phyloP scores from a whole-genome alignment of 805 yeast species.

The Jamesozyma rosinii region DNA sequence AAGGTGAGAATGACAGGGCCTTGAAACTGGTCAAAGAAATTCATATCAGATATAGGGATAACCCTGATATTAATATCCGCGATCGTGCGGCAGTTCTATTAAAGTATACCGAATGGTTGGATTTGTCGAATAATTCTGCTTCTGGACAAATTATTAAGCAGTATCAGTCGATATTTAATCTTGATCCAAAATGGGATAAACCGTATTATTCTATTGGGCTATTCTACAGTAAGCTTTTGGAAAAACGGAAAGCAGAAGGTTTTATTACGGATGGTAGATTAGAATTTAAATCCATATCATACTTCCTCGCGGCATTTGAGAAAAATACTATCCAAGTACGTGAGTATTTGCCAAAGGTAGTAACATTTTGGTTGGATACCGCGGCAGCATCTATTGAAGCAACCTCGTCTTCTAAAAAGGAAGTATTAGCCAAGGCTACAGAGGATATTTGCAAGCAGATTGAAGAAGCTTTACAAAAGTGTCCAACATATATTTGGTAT shows the following conservation, averaged over 20 bases:
- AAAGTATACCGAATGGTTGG: constrained; percentile 82
- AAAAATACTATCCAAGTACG: constrained; percentile 50
- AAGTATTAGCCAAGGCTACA: constrained; percentile 29
- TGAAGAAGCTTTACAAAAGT: constrained; percentile 33
- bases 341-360: constrained; percentile 83
- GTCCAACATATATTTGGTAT: constrained; percentile 63
- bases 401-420: constrained; percentile 21
- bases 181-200: constrained; percentile 59
- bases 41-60: constrained; percentile 14
- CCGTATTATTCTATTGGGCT: constrained; percentile 74
- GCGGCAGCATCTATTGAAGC: constrained; percentile 29
- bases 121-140: constrained; percentile 72
- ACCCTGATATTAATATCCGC: constrained; percentile 13
- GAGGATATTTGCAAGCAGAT: constrained; percentile 43
- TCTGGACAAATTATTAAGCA: constrained; percentile 63
- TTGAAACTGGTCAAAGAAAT: constrained; percentile 46
- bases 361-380: constrained; percentile 86
- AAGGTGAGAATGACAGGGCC: constrained; percentile 82
- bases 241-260: constrained; percentile 44
- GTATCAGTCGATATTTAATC: constrained; percentile 48
- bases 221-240: constrained; percentile 69
- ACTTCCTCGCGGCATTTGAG: constrained; percentile 25
- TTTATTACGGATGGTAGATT: constrained; percentile 23
- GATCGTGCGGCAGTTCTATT: constrained; percentile 43
- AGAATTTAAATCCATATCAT: constrained; percentile 26